These are phyloP conservation scores for Ilex aquifolium DNA, from an alignment of 257 asterid species.

Conservation along the genomic window DNA sequence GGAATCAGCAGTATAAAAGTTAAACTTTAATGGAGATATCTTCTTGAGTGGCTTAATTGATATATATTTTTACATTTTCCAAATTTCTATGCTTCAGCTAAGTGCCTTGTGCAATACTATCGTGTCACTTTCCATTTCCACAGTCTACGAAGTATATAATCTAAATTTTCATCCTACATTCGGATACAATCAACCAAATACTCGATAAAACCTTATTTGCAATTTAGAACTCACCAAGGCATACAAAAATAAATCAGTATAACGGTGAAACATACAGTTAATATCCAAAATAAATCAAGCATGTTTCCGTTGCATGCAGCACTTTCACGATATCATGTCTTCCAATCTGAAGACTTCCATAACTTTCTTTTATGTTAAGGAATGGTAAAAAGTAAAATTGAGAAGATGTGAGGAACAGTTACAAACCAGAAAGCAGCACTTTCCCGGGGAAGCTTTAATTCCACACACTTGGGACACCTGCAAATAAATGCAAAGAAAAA, in stretches of 20 bases:
- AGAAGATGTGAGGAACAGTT: conserved; percentile 13
- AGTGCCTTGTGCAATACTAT: no score
- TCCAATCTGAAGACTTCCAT: no score
- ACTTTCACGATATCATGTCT: no score
- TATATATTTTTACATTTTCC: no score
- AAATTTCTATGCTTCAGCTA: no score
- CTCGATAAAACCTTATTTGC: background rate
- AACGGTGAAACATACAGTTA: background rate
- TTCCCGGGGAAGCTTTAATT: conserved; percentile 91
- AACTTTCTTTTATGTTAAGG: background rate
- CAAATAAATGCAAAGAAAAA: background rate
- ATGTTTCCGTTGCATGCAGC: background rate
- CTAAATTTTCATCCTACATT: background rate
- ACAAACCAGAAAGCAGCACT: conserved; percentile 97
- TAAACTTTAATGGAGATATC: no score
- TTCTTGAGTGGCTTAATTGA: no score
- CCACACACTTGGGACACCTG: conserved; percentile 95
- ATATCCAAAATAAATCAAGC: background rate
- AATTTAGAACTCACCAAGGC: background rate
- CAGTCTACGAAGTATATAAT: no score
- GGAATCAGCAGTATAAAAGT: no score
- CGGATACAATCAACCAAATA: background rate
- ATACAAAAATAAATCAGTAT: background rate
- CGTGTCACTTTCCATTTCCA: no score
- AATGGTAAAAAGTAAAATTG: conserved; percentile 3